Base-by-base conservation (phyloP, 805 yeast genomes). In the Deakozyma indianensis region DNA sequence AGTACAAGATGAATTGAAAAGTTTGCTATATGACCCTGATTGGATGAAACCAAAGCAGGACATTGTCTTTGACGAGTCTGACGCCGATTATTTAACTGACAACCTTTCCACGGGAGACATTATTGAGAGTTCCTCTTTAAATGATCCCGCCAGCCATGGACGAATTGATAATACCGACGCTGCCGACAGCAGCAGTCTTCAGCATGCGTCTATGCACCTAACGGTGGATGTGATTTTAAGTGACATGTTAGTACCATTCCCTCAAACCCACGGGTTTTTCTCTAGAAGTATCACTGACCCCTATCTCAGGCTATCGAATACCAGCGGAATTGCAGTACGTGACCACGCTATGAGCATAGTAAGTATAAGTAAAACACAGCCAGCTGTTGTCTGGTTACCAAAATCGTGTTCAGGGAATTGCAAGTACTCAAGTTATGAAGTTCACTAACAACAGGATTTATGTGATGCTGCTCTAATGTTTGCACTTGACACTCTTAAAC, bases 381-480 rank as follows among this genome's bases (percentile, higher is more conserved):
- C n/a, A n/a, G n/a, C n/a, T n/a, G n/a, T n/a, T n/a, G n/a, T n/a
- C n/a, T n/a, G n/a, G n/a, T n/a, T n/a, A n/a, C n/a, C n/a, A n/a
- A n/a, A n/a, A n/a, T n/a, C n/a, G n/a, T n/a, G n/a, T n/a, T n/a
- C n/a, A n/a, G n/a, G n/a, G n/a, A n/a, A n/a, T n/a, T n/a, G n/a
- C n/a, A n/a, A n/a, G n/a, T n/a, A n/a, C n/a, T n/a, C n/a, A 9
- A 9, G 7, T 9, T 25, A 9, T 25, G 14, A 14, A 25, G 28
- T 14, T 25, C 9, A 35, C 47, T 24, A 45, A 40, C 29, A 15
- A 16, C 45, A 66, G 84, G 88, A 88, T 57, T 66, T 90, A 23
- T 90, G 96, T 61, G 92, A 85, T 54, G 96, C 96, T 0, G 96
- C 95, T 0, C 61, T 92, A 44, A 69, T 84, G 4, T 70, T 88